Conservation (phyloP, 75 land plant species). For the Picea sitchensis region DNA sequence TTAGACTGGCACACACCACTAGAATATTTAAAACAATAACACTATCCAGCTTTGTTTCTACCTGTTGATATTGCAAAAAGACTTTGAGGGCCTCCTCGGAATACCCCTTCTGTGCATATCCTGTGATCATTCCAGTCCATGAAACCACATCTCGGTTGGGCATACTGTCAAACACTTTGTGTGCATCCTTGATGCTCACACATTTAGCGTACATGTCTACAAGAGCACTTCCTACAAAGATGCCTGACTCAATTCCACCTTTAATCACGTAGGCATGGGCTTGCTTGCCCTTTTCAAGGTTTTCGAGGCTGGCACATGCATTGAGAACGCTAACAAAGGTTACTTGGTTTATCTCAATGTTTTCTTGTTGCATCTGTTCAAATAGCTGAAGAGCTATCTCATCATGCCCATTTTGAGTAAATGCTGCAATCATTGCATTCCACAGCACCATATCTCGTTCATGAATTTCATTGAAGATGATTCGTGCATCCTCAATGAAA, state of each 20-base stretch:
- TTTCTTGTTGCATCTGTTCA: constrained; percentile 2
- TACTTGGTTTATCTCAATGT: background rate
- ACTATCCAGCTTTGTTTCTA: background rate
- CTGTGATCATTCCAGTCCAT: constrained; percentile 35
- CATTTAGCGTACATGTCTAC: constrained; percentile 25
- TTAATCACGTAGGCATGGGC: background rate
- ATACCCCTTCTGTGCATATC: constrained; percentile 34
- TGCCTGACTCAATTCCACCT: background rate
- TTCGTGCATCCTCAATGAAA: constrained; percentile 10
- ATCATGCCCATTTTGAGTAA: background rate
- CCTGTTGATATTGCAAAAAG: constrained; percentile 27
- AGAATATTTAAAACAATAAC: no score
- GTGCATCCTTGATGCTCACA: constrained; percentile 12
- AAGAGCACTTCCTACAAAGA: constrained; percentile 1
- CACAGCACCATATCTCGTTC: constrained; percentile 18
- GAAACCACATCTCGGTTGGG: constrained; percentile 9
- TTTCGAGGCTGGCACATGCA: background rate
- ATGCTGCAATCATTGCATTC: constrained; percentile 17
- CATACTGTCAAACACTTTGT: constrained; percentile 12
- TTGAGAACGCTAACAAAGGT: background rate
- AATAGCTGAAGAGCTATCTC: background rate
- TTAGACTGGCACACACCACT: constrained; percentile 4
- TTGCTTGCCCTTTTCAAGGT: background rate
- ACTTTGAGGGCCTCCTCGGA: constrained; percentile 27
- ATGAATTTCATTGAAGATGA: constrained; percentile 8